Conservation (phyloP, 306 rosid genomes). For the Fagus sylvatica region DNA sequence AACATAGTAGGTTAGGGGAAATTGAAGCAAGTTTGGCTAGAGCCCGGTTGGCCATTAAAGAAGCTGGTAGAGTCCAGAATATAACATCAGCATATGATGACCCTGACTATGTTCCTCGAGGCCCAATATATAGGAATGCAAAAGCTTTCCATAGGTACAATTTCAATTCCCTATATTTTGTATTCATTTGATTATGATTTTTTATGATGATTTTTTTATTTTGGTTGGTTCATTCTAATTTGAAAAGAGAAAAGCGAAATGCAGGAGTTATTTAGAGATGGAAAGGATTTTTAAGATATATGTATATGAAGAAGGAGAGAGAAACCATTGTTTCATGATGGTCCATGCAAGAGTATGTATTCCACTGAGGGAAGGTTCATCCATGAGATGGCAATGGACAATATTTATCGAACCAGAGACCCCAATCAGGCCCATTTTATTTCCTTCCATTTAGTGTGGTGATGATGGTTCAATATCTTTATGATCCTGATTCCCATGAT, state of each 20-base stretch:
- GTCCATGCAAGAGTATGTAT: constrained; percentile 52
- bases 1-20: constrained; percentile 21
- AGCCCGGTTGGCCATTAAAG: constrained; percentile 40
- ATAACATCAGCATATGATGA: constrained; percentile 34
- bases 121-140: constrained; percentile 45
- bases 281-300: constrained; percentile 40
- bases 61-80: constrained; percentile 37
- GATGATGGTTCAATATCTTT: constrained; percentile 42
- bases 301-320: constrained; percentile 50
- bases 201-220: background rate
- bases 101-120: constrained; percentile 40
- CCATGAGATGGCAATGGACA: constrained; percentile 42
- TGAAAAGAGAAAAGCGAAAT: background rate
- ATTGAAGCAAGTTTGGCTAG: constrained; percentile 40
- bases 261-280: constrained; percentile 50
- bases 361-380: constrained; percentile 50
- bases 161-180: background rate
- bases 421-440: constrained; percentile 39
- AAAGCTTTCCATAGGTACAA: constrained; percentile 50
- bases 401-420: constrained; percentile 28
- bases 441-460: constrained; percentile 53
- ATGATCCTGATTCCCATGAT: constrained; percentile 29
- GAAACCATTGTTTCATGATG: constrained; percentile 44
- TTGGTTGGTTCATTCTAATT: background rate
- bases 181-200: background rate